phyloP scores from a whole-genome alignment of 345 rosid genomes.

The Bruguiera gymnorhiza region DNA sequence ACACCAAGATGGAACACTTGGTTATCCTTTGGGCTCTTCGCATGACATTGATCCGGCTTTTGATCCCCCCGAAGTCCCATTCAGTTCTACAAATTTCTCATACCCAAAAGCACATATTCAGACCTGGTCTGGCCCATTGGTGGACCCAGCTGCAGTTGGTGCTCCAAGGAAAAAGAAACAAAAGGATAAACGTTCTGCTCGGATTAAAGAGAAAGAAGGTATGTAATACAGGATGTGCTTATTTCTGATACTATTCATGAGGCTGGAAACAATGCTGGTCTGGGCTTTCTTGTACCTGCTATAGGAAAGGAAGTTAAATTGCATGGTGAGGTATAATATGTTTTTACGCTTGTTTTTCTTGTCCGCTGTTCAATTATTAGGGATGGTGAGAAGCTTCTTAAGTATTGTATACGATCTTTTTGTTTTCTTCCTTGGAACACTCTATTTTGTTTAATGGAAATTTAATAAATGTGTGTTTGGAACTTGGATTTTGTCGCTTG shows the following conservation, averaged over 20 bases:
- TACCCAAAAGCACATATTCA: conserved; percentile 27
- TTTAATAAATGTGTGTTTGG: conserved; percentile 27
- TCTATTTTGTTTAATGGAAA: conserved; percentile 21
- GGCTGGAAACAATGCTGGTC: conserved; percentile 28
- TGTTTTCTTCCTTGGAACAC: conserved; percentile 17
- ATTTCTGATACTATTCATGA: conserved; percentile 25
- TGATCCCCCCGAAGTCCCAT: conserved; percentile 31
- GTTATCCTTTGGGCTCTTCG: conserved; percentile 27
- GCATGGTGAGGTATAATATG: conserved; percentile 41
- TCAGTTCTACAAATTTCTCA: conserved; percentile 32
- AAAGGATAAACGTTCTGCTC: conserved; percentile 36
- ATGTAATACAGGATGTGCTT: conserved; percentile 23
- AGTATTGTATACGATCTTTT: conserved; percentile 35
- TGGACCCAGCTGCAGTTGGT: conserved; percentile 23
- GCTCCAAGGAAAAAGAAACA: conserved; percentile 28
- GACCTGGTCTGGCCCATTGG: conserved; percentile 36
- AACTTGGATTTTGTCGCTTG: conserved; percentile 10
- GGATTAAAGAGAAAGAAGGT: conserved; percentile 28
- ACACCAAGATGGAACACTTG: conserved; percentile 34
- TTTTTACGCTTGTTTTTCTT: conserved; percentile 32
- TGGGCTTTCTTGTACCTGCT: conserved; percentile 21
- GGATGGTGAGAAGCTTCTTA: conserved; percentile 31
- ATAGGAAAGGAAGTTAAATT: conserved; percentile 33
- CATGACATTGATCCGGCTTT: conserved; percentile 26
- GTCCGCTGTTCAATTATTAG: conserved; percentile 20